phyloP scores from a whole-genome alignment of 2,329 filamentous ascomycete genomes.

The Hymenoscyphus linearis region DNA sequence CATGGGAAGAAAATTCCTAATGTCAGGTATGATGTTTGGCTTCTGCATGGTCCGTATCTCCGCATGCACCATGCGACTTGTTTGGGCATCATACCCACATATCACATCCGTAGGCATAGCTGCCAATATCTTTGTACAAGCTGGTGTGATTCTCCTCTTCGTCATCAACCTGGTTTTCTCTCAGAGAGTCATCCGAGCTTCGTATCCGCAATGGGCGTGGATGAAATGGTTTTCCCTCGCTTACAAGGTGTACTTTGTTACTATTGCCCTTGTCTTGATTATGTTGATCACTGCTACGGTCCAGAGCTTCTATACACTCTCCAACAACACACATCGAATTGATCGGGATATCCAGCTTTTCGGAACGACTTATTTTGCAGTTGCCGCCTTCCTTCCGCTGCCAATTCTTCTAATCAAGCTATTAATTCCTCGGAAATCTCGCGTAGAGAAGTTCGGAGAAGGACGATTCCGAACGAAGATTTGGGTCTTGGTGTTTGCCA shows the following conservation, averaged over 20 bases:
- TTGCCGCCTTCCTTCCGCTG: conserved; percentile 63
- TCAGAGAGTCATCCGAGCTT: conserved; percentile 68
- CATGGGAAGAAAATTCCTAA: conserved; percentile 52
- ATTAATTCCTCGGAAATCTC: conserved; percentile 38
- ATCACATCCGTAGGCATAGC: conserved; percentile 24
- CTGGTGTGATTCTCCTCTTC: conserved; percentile 62
- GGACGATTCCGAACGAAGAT: conserved; percentile 65
- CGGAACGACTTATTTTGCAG: conserved; percentile 54
- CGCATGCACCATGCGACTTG: conserved; percentile 41
- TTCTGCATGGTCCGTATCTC: conserved; percentile 42
- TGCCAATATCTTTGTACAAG: conserved; percentile 23
- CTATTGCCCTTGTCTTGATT: conserved; percentile 54
- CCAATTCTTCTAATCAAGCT: conserved; percentile 46
- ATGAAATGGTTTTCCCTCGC: conserved; percentile 42
- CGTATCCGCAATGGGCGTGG: conserved; percentile 70
- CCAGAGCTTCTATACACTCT: conserved; percentile 62
- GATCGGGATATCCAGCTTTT: conserved; percentile 62
- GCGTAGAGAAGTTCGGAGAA: conserved; percentile 57
- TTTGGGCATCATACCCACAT: conserved; percentile 50
- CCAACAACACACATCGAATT: conserved; percentile 41
- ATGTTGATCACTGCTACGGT: conserved; percentile 62
- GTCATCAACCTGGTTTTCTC: conserved; percentile 73
- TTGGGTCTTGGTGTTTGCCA: conserved; percentile 53
- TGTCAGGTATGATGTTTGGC: conserved; percentile 52
- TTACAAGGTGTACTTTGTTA: conserved; percentile 54